phyloP scores from a whole-genome alignment of 192 early-diverging fungal species.

The Mortierella hygrophila region DNA sequence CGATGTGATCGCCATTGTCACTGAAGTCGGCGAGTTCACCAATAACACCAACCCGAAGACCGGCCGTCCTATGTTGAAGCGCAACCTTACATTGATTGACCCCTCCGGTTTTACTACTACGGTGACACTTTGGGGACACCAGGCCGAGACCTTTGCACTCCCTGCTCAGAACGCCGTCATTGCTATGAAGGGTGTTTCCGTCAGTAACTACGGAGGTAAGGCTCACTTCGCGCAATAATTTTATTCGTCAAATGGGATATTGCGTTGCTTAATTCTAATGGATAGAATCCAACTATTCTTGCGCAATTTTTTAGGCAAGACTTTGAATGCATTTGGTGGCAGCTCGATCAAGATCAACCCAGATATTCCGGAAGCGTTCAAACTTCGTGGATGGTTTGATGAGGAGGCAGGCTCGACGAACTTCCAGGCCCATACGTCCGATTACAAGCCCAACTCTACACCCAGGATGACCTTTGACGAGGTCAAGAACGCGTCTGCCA shows the following conservation, averaged over 20 bases:
- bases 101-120: constrained; percentile 75
- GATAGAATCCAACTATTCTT: background rate
- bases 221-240: too few relatives aligned
- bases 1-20: constrained; percentile 88
- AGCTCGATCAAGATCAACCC: constrained; percentile 42
- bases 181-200: constrained; percentile 86
- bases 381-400: constrained; percentile 42
- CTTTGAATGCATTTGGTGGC: constrained; percentile 44
- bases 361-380: constrained; percentile 31
- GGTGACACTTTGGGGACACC: constrained; percentile 89
- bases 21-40: constrained; percentile 64
- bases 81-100: constrained; percentile 89
- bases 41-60: constrained; percentile 74
- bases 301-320: constrained; percentile 30
- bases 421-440: constrained; percentile 43
- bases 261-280: background rate
- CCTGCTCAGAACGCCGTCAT: constrained; percentile 69
- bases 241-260: background rate
- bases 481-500: constrained; percentile 18
- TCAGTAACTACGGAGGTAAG: constrained; percentile 89
- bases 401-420: constrained; percentile 21
- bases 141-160: constrained; percentile 76
- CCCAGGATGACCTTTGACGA: constrained; percentile 49
- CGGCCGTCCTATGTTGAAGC: constrained; percentile 77
- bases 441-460: constrained; percentile 15